Base-by-base conservation (phyloP, 352 stramenopile species). In the Phytopythium montanum region DNA sequence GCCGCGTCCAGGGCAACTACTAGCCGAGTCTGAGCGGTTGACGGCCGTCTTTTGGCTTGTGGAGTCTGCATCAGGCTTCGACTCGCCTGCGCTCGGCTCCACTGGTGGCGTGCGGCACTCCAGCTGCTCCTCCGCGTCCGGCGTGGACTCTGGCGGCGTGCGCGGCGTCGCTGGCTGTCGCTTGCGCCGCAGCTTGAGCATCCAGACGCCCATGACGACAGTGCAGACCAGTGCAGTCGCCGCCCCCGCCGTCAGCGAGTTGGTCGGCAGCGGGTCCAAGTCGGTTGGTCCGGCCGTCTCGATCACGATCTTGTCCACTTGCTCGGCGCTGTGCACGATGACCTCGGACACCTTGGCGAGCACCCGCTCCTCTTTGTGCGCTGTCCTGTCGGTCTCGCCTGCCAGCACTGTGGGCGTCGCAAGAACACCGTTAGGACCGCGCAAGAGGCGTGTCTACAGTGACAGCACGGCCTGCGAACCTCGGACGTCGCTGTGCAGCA, bases 301-400 rank as follows among this genome's bases (percentile, higher is more conserved):
- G 19, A 57, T 19, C 2, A 57, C 23, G 18, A 57, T 8, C 33
- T 57, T 57, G 51, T 57, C 51, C 19, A 48, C 31, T 7, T 57
- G 51, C 51, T 57, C 33, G n/a, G 51, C 23, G 34, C 51, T 57
- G 21, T 57, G 51, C 10, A 23, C 25, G 51, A 48, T 36, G 19
- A 48, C 7, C 19, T 57, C 51, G 33, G n/a, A 23, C 51, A 34
- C 18, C 29, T 48, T 29, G n/a, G 18, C 34, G 26, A 38, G 13
- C 23, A 48, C 3, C 18, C 3, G 16, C 31, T 55, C 14, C 6
- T 41, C 28, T 8, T 39, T 23, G 18, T 16, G 34, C 18, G 16
- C 19, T 14, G 1, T 23, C 42, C 0, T 12, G 29, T 29, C 28
- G 18, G 34, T 31, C 49, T 38, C 49, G 49, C 18, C 14, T 19